Base-by-base conservation (phyloP, 2,329 filamentous ascomycete species). In the Calonectria pseudoreteaudii region DNA sequence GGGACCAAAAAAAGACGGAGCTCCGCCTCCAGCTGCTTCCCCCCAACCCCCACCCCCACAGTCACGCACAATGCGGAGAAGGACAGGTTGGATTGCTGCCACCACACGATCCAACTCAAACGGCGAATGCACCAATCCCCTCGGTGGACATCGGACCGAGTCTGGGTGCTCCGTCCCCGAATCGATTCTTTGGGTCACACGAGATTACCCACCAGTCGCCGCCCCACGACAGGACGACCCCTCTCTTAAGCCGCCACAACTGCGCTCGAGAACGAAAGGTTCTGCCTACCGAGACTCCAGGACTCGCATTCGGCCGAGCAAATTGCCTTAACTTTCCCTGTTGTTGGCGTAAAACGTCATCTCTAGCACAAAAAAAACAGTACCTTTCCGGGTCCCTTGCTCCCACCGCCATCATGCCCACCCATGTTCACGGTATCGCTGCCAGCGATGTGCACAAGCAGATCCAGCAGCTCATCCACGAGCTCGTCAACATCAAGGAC, bases 401-500 rank as follows among this genome's bases (percentile, higher is more conserved):
- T 23, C n/a, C 26, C 30, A 47, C 49, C 47, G 56, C 65, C 75
- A 77, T 30, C 66, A 83, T 83, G 81, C 81, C 81, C 47, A 78
- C 80, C 58, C 81, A 82, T 75, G 77, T 87, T 58, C 82, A 88
- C 75, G 87, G 87, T 66, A 83, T 90, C 82, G 85, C 86, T 74
- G 83, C 87, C 26, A 82, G 81, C 74, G 85, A 89, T 70, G 83
- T 91, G 73, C 88, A 90, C 80, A 83, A 83, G 76, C 88, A 90
- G 72, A 92, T 96, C 81, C 87, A 90, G 49, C 87, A 91, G 23
- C 87, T 96, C 72, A 95, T 94, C 78, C 85, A 93, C 81, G 94
- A 94, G 80, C 88, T 96, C 52, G 89, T 96, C 82, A 94, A 94
- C 84, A 95, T 96, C 85, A 91, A 91, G 80, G 94, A 96, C 85